phyloP scores from a whole-genome alignment of 441 rosid genomes.

The Arabidopsis lyrata region DNA sequence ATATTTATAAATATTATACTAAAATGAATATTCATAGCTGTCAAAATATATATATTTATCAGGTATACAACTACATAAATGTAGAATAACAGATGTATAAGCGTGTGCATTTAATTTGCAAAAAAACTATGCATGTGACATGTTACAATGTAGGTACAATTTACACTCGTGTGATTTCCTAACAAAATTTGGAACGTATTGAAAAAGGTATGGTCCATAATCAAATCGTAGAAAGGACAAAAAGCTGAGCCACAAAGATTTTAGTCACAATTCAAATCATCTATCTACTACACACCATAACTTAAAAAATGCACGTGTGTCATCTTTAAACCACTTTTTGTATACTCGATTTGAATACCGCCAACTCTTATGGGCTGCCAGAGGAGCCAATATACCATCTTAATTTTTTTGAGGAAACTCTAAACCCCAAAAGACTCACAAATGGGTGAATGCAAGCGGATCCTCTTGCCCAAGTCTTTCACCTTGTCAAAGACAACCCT shows the following conservation, averaged over 20 bases:
- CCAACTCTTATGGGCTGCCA: neutral
- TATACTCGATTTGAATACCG: neutral
- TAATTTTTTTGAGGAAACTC: neutral
- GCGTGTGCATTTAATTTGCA: constrained; percentile 30
- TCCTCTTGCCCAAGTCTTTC: neutral
- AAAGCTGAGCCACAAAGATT: constrained; percentile 18
- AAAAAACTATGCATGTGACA: constrained; percentile 17
- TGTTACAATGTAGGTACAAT: constrained; percentile 24
- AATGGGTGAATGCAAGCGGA: neutral
- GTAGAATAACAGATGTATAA: constrained; percentile 16
- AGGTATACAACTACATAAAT: constrained; percentile 5
- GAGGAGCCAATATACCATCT: neutral
- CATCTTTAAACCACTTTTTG: constrained; percentile 9
- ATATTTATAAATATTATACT: neutral
- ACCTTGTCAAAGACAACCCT: neutral
- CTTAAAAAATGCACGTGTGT: constrained; percentile 29
- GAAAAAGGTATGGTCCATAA: constrained; percentile 29
- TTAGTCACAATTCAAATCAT: constrained; percentile 10
- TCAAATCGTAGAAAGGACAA: neutral
- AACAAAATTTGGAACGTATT: constrained; percentile 13
- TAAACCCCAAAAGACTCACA: neutral
- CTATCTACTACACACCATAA: neutral
- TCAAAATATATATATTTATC: no score
- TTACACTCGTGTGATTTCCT: constrained; percentile 15
- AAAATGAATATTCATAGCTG: neutral